Base-by-base conservation (phyloP, 805 yeast genomes). In the Wickerhamomyces kurtzmanii region DNA sequence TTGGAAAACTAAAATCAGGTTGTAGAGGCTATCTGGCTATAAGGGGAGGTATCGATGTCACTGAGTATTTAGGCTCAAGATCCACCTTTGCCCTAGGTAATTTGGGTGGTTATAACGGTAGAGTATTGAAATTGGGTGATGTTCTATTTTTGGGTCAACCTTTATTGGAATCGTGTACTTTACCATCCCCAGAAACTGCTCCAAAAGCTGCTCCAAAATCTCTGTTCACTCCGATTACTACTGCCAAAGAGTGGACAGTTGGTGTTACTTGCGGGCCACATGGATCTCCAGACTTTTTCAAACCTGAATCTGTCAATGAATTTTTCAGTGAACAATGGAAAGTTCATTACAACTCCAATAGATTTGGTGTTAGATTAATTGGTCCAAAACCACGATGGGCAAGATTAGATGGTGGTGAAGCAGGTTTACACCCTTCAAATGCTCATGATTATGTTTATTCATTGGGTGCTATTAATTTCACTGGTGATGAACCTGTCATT, bases 321-420 rank as follows among this genome's bases (percentile, higher is more conserved):
- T 87, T 89, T 58, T 85, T 89, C 50, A 45, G 65, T 5, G 67
- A 74, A 29, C 71, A 69, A 35, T 89, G 97, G 97, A 89, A 86
- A 55, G 86, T 89, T 28, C 97, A 91, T 53, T 91, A 91, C 65
- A 89, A 89, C 59, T 87, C 97, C 18, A 89, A 89, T 59, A 72
- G 98, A 53, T 89, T 89, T 55, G 98, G 98, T 51, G 94, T 89
- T 20, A 73, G 97, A 49, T 65, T 89, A 42, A 75, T 81, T 39
- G 96, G 96, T 24, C 97, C 97, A 32, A 89, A 86, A 55, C 98
- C 97, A 9, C 68, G 72, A 48, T 91, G 97, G 98, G 96, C 96
- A 9, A 74, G 98, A 60, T 53, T 68, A 8, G 95, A 86, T 51
- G 98, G 97, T 58, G 98, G 97, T 35, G 95, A 86, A 45, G 98